Evolutionary conservation across 306 rosid species (phyloP), one percentile per base, ranked within the genome.

Genomic region (Lablab purpureus): DNA sequence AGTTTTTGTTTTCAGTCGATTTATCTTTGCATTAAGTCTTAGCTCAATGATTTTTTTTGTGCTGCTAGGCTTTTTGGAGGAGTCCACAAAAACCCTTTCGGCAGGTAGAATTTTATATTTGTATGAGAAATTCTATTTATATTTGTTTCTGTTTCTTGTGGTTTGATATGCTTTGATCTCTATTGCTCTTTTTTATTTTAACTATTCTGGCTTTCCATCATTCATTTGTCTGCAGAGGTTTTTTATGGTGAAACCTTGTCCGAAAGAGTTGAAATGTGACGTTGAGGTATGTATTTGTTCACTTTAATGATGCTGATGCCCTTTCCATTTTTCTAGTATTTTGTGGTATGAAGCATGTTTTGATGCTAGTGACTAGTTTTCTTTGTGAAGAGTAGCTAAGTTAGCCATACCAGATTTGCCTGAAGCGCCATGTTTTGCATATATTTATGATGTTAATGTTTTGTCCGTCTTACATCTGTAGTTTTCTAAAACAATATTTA

Each of bases 1-100:
- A 28, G 10, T 58, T 7, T 51, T 81, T 67, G 30, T 63, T 46
- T 52, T n/a, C 45, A 14, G 22, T 73, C 14, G 21, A 30, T 43
- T 59, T 34, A 47, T 28, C 70, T 19, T 47, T 37, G 50, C 45
- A 11, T n/a, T 50, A 23, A 43, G 10, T 10, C 23, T 74, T 49
- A 36, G 68, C 60, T 81, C 78, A 73, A 36, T 52, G 25, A 34
- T n/a, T 23, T 77, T 66, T 80, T 2, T 69, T 80, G 1, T 81
- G 63, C 25, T 86, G 75, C 41, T 82, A 96, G 99, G 99, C 99
- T 63, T 96, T 96, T 81, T 89, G 97, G 95, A 96, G 99, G 84
- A 96, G 85, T 87, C 97, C 99, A 41, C 93, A 89, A 70, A 96
- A 93, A 81, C 99, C 99, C 18, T 96, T 90, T 89, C 91, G 99